Conservation (phyloP, 768 basidiomycete species). For the Tylopilus felleus region DNA sequence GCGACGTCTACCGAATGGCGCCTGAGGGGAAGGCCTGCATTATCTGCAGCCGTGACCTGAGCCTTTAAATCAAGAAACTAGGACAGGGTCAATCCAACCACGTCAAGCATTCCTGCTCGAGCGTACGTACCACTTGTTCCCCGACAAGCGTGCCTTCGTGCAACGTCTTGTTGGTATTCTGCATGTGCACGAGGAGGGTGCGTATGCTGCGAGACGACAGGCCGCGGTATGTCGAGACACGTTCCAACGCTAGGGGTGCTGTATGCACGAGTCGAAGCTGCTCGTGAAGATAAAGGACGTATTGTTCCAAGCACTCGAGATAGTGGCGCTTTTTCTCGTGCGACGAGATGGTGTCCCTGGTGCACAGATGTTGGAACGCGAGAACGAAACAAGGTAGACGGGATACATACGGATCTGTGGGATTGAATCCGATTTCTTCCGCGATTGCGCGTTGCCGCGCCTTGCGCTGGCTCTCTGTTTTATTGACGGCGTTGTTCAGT, state of each 20-base stretch:
- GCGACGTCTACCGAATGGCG: conserved; percentile 31
- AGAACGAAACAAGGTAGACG: not conserved
- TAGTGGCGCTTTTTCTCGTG: conserved; percentile 78
- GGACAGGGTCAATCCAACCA: not conserved
- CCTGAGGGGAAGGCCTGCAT: conserved; percentile 24
- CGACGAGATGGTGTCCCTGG: conserved; percentile 68
- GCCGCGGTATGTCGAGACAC: conserved; percentile 50
- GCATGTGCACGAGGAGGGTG: conserved; percentile 70
- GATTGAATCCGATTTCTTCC: conserved; percentile 51
- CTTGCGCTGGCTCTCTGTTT: conserved; percentile 51
- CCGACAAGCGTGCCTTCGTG: conserved; percentile 49
- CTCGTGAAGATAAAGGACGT: conserved; percentile 62
- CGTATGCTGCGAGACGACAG: conserved; percentile 63
- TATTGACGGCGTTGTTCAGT: conserved; percentile 17
- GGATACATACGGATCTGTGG: conserved; percentile 57
- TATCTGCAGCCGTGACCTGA: conserved; percentile 28
- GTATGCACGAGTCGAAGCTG: conserved; percentile 52
- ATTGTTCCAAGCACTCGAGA: conserved; percentile 69
- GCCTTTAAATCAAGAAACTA: conserved; percentile 31
- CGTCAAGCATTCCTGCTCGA: not conserved
- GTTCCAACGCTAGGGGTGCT: conserved; percentile 45
- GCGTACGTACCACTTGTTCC: conserved; percentile 48
- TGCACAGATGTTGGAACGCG: not conserved
- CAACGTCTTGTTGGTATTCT: conserved; percentile 49
- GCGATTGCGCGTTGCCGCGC: conserved; percentile 57